Evolutionary conservation across 2,329 filamentous ascomycete species (phyloP).

Genomic region (Neofusicoccum sp.): DNA sequence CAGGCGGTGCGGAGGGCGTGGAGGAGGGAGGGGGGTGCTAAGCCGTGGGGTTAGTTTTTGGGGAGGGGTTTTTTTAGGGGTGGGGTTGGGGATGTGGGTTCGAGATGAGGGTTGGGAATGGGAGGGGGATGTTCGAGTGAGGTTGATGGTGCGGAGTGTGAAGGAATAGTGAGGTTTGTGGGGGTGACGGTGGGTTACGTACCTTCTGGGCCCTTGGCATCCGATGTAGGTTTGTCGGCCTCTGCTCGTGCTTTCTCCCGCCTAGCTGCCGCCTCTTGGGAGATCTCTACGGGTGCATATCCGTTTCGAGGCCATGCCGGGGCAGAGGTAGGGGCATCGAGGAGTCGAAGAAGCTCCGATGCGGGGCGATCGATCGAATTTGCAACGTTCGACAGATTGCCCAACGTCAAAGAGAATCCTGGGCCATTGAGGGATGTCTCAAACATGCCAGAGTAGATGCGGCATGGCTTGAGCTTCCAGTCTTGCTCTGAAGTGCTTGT

Average conservation of each 20-base stretch:
- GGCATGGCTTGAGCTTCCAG: conserved; percentile 60
- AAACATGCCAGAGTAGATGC: conserved; percentile 65
- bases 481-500: conserved; percentile 35
- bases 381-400: conserved; percentile 50
- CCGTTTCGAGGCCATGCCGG: conserved; percentile 53
- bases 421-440: conserved; percentile 71
- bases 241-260: conserved; percentile 32
- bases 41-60: conserved; percentile 15
- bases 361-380: conserved; percentile 38
- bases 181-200: neutral
- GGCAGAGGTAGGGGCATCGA: conserved; percentile 52
- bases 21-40: conserved; percentile 34
- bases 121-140: conserved; percentile 36
- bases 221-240: conserved; percentile 18
- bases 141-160: conserved; percentile 6
- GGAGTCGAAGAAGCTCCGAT: conserved; percentile 45
- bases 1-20: conserved; percentile 43
- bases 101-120: neutral
- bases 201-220: conserved; percentile 6
- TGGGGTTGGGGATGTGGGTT: conserved; percentile 24
- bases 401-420: conserved; percentile 61
- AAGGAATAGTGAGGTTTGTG: neutral
- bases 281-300: conserved; percentile 31
- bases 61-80: too few relatives aligned
- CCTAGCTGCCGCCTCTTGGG: conserved; percentile 28